Evolutionary conservation across 164 flowering plant genomes (phyloP), one percentile per base, ranked within the genome.

Genomic region (Stephania yunnanensis): DNA sequence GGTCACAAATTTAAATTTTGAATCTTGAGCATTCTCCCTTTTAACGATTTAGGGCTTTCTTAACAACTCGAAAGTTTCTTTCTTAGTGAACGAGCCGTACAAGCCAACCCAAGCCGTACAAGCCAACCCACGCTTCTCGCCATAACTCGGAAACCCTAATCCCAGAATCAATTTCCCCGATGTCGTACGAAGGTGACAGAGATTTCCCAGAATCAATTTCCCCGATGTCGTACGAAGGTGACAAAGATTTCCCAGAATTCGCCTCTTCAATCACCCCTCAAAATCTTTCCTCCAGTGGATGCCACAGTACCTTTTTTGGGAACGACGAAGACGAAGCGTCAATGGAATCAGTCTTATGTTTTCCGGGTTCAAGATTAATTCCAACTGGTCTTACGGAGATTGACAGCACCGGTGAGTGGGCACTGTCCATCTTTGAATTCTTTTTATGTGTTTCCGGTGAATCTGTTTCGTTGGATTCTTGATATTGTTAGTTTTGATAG

Each of bases 341-440:
- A 19, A 58, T 58, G 1, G 96, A 91, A 75, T 85, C 85, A 0
- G 79, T 86, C 88, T 81, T 91, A 42, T 93, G 94, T 70, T 84
- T 86, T 78, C 73, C 88, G 2, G 85, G 87, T 76, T 83, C 94
- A 15, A 90, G 86, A 75, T 76, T 93, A 0, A 74, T 90, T 48
- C 86, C 79, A 1, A 15, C 76, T 13, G 97, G 97, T 69, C 84
- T 88, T 50, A 55, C 78, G 15, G 80, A 72, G 78, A 71, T 75
- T 9, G 74, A 80, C 29, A 86, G 82, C 70, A 68, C 82, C 72
- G 94, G 97, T 91, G 68, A 61, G 84, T 68, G 15, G 72, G 25
- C 25, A 25, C 0, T 15, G 13, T 17, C 11, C 30, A 36, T 71
- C 42, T 58, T 78, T 73, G 10, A n/a, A 36, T 25, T 46, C 29